Percentiles rank a stretch among this genome's conserved stretches.
Evolutionary conservation across 768 basidiomycete genomes (phyloP).

Genomic region (Coprinellus aureogranulatus): DNA sequence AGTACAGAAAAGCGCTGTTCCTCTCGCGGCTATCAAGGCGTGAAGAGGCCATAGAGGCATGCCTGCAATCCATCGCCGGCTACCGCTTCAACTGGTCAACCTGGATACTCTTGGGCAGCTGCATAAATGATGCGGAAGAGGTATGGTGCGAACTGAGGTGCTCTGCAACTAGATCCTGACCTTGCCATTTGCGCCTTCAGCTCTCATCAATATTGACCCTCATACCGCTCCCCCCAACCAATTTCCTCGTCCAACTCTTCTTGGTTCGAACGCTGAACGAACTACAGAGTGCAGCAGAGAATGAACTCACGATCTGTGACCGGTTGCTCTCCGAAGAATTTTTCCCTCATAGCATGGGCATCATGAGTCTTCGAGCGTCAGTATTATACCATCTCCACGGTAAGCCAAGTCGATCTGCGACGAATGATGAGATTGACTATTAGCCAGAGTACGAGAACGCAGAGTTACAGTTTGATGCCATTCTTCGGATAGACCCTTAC

Average conservation of each 20-base stretch:
- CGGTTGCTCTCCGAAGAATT: slow-evolving; percentile 65
- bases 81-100: slow-evolving; percentile 94
- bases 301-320: slow-evolving; percentile 79
- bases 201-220: slow-evolving; percentile 48
- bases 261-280: slow-evolving; percentile 88
- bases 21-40: slow-evolving; percentile 75
- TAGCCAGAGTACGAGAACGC: slow-evolving; percentile 81
- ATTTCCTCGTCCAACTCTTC: slow-evolving; percentile 63
- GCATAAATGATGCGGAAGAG: slow-evolving; percentile 83
- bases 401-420: slow-evolving; percentile 30
- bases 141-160: slow-evolving; percentile 36
- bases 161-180: background rate
- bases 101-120: slow-evolving; percentile 81
- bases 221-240: slow-evolving; percentile 43
- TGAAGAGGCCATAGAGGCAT: slow-evolving; percentile 82
- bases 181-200: slow-evolving; percentile 25
- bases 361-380: slow-evolving; percentile 83
- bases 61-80: slow-evolving; percentile 68
- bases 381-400: slow-evolving; percentile 90
- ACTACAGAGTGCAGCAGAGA: slow-evolving; percentile 84
- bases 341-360: slow-evolving; percentile 81
- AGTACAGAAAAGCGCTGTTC: slow-evolving; percentile 74
- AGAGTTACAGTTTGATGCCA: slow-evolving; percentile 79
- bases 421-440: slow-evolving; percentile 1
- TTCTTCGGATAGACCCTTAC: slow-evolving; percentile 78